phyloP scores from a whole-genome alignment of 805 yeast genomes.

The Saturnispora galanensis region DNA sequence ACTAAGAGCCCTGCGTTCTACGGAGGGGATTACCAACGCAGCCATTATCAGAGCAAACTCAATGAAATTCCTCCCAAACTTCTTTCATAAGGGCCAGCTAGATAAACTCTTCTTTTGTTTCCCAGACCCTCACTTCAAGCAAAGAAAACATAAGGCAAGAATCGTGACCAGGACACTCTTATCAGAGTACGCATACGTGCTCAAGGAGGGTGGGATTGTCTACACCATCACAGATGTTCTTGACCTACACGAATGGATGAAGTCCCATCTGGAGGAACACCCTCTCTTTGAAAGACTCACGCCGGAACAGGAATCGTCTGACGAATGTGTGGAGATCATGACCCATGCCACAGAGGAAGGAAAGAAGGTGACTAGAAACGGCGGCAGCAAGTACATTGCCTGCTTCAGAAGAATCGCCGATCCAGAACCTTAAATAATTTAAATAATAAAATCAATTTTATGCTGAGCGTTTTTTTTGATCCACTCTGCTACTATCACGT shows the following conservation, averaged over 20 bases:
- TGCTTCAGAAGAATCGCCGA: slow-evolving; percentile 70
- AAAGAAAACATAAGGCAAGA: slow-evolving; percentile 94
- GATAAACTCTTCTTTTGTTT: slow-evolving; percentile 94
- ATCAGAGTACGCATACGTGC: slow-evolving; percentile 85
- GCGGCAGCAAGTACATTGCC: slow-evolving; percentile 80
- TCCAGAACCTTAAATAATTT: slow-evolving; percentile 29
- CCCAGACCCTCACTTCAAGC: slow-evolving; percentile 99
- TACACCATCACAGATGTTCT: slow-evolving; percentile 95
- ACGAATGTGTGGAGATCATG: slow-evolving; percentile 81
- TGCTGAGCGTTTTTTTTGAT: slow-evolving; percentile 3
- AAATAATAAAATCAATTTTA: no score
- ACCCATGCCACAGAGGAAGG: slow-evolving; percentile 95
- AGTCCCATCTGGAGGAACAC: slow-evolving; percentile 77
- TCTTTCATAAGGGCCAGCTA: slow-evolving; percentile 73
- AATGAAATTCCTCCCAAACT: slow-evolving; percentile 94
- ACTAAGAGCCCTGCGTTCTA: slow-evolving; percentile 75
- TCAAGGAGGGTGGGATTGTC: slow-evolving; percentile 76
- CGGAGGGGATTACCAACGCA: slow-evolving; percentile 63
- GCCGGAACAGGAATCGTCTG: slow-evolving; percentile 70
- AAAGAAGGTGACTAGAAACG: slow-evolving; percentile 85
- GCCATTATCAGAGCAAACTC: slow-evolving; percentile 91
- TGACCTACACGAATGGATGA: slow-evolving; percentile 96
- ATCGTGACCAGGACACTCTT: slow-evolving; percentile 83
- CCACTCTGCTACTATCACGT: neutral
- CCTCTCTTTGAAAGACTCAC: slow-evolving; percentile 79